These are phyloP conservation scores for Torulaspora indica DNA, from an alignment of 805 yeast genomes.

Conservation along the genomic window DNA sequence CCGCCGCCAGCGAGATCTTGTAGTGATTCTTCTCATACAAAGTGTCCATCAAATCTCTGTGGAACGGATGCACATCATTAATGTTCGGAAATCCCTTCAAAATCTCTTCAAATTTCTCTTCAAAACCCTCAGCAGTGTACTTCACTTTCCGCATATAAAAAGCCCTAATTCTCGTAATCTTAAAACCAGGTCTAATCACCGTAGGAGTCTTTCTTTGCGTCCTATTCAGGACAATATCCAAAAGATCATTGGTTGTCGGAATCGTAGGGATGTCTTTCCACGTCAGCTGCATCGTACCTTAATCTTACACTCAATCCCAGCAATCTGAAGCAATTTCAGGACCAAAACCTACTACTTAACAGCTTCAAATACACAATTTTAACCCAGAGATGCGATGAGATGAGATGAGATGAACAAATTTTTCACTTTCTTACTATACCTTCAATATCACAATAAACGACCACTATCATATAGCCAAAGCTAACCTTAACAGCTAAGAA, in stretches of 20 bases:
- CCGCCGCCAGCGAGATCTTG: slow-evolving; percentile 92
- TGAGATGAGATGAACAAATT: slow-evolving; percentile 19
- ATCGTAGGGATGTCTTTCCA: slow-evolving; percentile 98
- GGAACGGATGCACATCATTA: slow-evolving; percentile 97
- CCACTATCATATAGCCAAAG: no score
- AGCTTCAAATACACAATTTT: neutral
- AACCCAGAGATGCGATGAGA: slow-evolving; percentile 18
- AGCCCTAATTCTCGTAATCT: slow-evolving; percentile 91
- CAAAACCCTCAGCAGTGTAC: slow-evolving; percentile 93
- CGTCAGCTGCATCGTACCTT: slow-evolving; percentile 74
- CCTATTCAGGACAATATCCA: slow-evolving; percentile 94
- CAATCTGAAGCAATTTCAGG: neutral
- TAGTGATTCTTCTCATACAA: slow-evolving; percentile 97
- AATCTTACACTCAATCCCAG: neutral
- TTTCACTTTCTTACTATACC: no score
- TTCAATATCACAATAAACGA: no score
- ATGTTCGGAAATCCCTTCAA: slow-evolving; percentile 90
- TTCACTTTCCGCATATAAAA: slow-evolving; percentile 98
- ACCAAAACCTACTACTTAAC: neutral
- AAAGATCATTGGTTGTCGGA: slow-evolving; percentile 83
- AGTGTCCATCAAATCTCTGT: slow-evolving; percentile 96
- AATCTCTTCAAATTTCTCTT: slow-evolving; percentile 84
- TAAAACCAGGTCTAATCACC: slow-evolving; percentile 95
- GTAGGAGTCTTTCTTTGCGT: slow-evolving; percentile 99
- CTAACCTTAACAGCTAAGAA: neutral